Base-by-base conservation (phyloP, 805 yeast species). In the Saccharomyces kudriavzevii region DNA sequence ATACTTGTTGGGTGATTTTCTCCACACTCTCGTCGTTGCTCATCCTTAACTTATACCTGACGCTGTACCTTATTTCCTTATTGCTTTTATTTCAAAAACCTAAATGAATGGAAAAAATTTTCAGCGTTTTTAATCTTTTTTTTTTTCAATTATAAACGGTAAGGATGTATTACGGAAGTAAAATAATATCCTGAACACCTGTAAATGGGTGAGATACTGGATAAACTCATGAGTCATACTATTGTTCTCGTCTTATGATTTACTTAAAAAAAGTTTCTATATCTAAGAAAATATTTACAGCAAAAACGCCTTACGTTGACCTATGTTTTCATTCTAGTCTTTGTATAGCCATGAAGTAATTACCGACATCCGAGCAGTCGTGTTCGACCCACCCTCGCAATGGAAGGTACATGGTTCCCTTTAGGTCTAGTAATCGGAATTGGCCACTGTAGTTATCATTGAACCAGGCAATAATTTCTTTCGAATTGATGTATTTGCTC, bases 331-430 rank as follows among this genome's bases (percentile, higher is more conserved):
- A 62, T 24, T 58, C 47, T 5, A 59, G 49, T 70, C 81, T 78
- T 68, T 74, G 80, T n/a, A 89, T 78, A 0, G 97, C 97, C 87
- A 91, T 81, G 67, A 90, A 81, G 69, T 89, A 92, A 69, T 92
- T 92, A 1, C 99, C 98, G 20, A 84, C 72, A 50, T 77, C 72
- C 1, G 84, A 76, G 49, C 70, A 72, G 20, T 71, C 64, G 22
- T 89, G 87, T 61, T 85, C 83, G 35, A 75, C 76, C 99, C 98
- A 94, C 0, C 97, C 99, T 46, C 72, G 75, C 8, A 83, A 77
- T 3, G 98, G 98, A 29, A 91, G 67, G 66, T 87, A 94, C 53
- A 87, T 72, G 63, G 96, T 85, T 0, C 99, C 99, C 59, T 81
- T 83, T 4, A 85, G 68, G 54, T 78, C 79, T 9, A 83, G 81